Evolutionary conservation across 768 basidiomycete species (phyloP).

Genomic region (Tephrocybe sp.): DNA sequence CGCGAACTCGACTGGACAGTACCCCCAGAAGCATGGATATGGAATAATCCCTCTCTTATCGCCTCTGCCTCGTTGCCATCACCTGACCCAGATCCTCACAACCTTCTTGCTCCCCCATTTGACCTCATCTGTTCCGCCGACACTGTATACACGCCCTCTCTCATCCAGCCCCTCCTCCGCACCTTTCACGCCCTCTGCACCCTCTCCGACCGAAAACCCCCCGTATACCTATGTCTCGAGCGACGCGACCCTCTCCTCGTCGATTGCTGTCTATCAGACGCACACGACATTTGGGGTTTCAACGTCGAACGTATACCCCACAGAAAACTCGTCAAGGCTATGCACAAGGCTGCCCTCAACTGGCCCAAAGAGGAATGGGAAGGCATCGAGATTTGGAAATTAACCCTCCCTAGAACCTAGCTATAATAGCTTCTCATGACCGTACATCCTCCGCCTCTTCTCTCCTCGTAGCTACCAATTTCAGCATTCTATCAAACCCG

Average conservation of each 20-base stretch:
- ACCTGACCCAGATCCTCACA: slow-evolving; percentile 8
- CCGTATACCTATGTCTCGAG: slow-evolving; percentile 70
- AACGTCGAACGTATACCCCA: slow-evolving; percentile 55
- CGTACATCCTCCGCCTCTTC: slow-evolving; percentile 42
- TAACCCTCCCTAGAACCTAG: slow-evolving; percentile 25
- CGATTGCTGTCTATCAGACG: slow-evolving; percentile 56
- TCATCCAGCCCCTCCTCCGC: slow-evolving; percentile 69
- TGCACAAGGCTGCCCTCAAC: slow-evolving; percentile 53
- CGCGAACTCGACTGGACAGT: slow-evolving; percentile 74
- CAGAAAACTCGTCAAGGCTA: slow-evolving; percentile 57
- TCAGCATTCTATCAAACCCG: slow-evolving; percentile 34
- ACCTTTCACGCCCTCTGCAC: slow-evolving; percentile 58
- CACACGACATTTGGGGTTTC: slow-evolving; percentile 57
- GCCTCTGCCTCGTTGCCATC: slow-evolving; percentile 27
- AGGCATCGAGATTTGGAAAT: slow-evolving; percentile 79
- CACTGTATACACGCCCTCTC: slow-evolving; percentile 67
- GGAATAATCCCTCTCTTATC: slow-evolving; percentile 42
- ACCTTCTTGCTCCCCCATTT: slow-evolving; percentile 53
- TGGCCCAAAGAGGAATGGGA: slow-evolving; percentile 80
- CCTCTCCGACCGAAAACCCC: slow-evolving; percentile 41
- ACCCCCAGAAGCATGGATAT: slow-evolving; percentile 53
- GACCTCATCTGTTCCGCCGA: slow-evolving; percentile 83
- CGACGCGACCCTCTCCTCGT: slow-evolving; percentile 71
- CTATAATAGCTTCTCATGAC: not conserved
- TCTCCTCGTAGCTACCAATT: slow-evolving; percentile 54